These are phyloP conservation scores for Hymenoscyphus infarciens DNA, from an alignment of 2,329 filamentous ascomycete genomes.

Conservation along the genomic window DNA sequence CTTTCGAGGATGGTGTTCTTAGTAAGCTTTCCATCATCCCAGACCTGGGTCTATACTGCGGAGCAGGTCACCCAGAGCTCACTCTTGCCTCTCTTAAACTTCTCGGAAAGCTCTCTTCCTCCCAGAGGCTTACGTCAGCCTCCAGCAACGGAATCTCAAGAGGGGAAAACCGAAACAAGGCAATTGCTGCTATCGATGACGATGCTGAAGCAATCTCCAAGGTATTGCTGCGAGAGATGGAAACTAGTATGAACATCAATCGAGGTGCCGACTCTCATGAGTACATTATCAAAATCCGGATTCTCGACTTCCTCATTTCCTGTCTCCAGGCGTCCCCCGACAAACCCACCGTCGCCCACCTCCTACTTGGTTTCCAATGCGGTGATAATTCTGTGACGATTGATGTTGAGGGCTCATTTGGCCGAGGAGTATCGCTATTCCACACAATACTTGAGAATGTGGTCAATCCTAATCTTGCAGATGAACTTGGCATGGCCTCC, in stretches of 20 bases:
- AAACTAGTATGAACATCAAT: slow-evolving; percentile 67
- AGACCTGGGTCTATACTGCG: slow-evolving; percentile 81
- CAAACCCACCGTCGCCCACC: slow-evolving; percentile 82
- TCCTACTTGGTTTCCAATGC: slow-evolving; percentile 84
- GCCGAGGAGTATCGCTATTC: slow-evolving; percentile 71
- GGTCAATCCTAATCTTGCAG: slow-evolving; percentile 60
- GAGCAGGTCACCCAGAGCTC: slow-evolving; percentile 75
- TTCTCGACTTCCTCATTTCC: slow-evolving; percentile 80
- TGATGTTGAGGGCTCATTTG: slow-evolving; percentile 66
- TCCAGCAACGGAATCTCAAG: slow-evolving; percentile 24
- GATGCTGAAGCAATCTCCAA: slow-evolving; percentile 77
- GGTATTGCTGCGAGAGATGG: slow-evolving; percentile 67
- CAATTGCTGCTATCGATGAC: slow-evolving; percentile 82
- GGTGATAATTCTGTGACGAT: slow-evolving; percentile 67
- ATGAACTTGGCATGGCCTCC: slow-evolving; percentile 52
- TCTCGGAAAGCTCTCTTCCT: slow-evolving; percentile 81
- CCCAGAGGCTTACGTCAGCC: slow-evolving; percentile 51
- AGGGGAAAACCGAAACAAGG: slow-evolving; percentile 66
- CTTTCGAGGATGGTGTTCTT: slow-evolving; percentile 87
- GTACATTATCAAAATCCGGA: slow-evolving; percentile 77
- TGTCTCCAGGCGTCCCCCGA: slow-evolving; percentile 73
- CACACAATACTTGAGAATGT: slow-evolving; percentile 75
- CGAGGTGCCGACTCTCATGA: slow-evolving; percentile 65
- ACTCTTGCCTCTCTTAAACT: slow-evolving; percentile 78
- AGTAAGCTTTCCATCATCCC: slow-evolving; percentile 76